phyloP scores from a whole-genome alignment of 768 basidiomycete genomes.

The Pleurotus eryngii region DNA sequence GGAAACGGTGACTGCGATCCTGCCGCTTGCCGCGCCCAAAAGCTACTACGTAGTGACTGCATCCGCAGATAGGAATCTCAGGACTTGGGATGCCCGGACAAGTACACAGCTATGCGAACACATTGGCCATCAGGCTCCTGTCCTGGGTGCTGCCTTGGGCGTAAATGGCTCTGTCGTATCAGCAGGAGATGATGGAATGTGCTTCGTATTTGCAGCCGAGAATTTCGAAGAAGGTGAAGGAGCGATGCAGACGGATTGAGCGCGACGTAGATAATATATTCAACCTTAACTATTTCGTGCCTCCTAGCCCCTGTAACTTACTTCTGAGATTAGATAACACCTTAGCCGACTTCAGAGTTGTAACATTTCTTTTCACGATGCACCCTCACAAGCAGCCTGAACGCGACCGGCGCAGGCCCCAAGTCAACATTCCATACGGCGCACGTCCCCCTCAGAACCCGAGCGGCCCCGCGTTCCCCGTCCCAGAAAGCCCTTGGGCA shows the following conservation, averaged over 20 bases:
- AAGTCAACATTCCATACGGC: background rate
- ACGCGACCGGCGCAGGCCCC: background rate
- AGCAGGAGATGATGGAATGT: constrained; percentile 87
- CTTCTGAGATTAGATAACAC: no score
- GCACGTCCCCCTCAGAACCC: background rate
- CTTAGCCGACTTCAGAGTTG: background rate
- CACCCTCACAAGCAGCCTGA: constrained; percentile 2
- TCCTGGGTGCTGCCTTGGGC: constrained; percentile 75
- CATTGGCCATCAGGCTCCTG: constrained; percentile 74
- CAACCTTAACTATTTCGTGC: background rate
- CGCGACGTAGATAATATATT: background rate
- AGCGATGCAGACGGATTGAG: background rate
- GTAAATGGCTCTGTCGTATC: constrained; percentile 75
- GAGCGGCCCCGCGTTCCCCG: background rate
- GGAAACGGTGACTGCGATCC: constrained; percentile 85
- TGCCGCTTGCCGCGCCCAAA: constrained; percentile 72
- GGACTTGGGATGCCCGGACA: constrained; percentile 91
- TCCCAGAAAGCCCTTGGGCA: constrained; percentile 1
- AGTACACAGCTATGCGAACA: constrained; percentile 77
- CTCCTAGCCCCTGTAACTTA: background rate
- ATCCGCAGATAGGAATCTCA: constrained; percentile 82
- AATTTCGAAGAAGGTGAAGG: constrained; percentile 19
- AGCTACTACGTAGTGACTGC: constrained; percentile 78
- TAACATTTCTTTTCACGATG: background rate
- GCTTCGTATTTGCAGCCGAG: constrained; percentile 78